Base-by-base conservation (phyloP, 2,329 filamentous ascomycete species). In the Cryphonectria carpinicola region DNA sequence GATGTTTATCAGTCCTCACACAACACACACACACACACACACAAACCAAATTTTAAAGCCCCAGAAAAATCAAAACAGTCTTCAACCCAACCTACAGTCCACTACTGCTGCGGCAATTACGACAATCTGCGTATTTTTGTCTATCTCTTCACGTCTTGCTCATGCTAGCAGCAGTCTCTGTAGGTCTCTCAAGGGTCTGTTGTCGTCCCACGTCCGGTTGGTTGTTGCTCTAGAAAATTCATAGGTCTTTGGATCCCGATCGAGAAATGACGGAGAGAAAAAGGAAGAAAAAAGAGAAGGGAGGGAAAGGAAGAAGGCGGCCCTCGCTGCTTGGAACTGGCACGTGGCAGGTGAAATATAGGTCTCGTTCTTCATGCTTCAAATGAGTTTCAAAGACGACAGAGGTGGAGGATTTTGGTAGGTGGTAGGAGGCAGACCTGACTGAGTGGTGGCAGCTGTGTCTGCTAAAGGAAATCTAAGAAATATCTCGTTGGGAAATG, bases 51-150 rank as follows among this genome's bases (percentile, higher is more conserved):
- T 72, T 72, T 70, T 73, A 70, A 71, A 71, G 69, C 71, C 69
- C 69, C 71, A 43, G 66, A 70, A 73, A 73, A 73, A 70, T 73
- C 65, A 69, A 73, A 73, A 71, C 69, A 70, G 71, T 72, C 68
- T 70, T 65, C 71, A 70, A 72, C 43, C 58, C 60, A 66, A 35
- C 68, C 41, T n/a, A 32, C 35, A 11, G 58, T 61, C 58, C 11
- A 35, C 35, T n/a, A 35, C 8, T 22, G 32, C 17, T 37, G n/a
- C 37, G 17, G 14, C 39, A 17, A n/a, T 8, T 19, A n/a, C 19
- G 46, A 49, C 2, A 8, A 22, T 4, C 17, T 49, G 17, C 22
- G 46, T 49, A n/a, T 10, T 49, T 7, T 10, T 19, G 46, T n/a
- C 22, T n/a, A 39, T 19, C 41, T 43, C 41, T n/a, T 49, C 17